Evolutionary conservation across 225 moss, liverwort and hornwort genomes (phyloP), one percentile per base, ranked within the genome.

Genomic region (Pleurozium schreberi): DNA sequence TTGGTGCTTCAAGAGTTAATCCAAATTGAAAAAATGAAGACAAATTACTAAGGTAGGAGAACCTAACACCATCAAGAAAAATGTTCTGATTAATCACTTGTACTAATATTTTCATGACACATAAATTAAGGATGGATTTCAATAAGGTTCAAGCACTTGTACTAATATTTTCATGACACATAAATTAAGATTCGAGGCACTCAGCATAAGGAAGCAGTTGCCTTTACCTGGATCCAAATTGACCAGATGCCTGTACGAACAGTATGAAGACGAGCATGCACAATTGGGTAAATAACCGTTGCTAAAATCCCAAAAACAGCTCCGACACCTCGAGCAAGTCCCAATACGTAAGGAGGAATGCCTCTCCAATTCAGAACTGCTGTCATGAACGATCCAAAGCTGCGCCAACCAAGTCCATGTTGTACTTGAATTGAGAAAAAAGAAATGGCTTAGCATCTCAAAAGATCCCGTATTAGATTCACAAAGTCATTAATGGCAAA

Each of bases 331-430:
- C 97, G 97, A 38, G 96, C 99, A 85, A 99, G 93, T 59, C 96
- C 99, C 87, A 99, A 63, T 8, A 94, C 95, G 85, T 96, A 99
- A 5, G 96, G 91, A 83, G 99, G 99, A 36, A 97, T 93, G 55
- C 99, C 99, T 91, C 95, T 95, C 96, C 95, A 96, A 62, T 93
- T 93, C 59, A 97, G 88, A 87, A 97, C 93, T 63, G 97, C 96
- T 66, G 97, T 97, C 99, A 99, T 99, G 78, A 97, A 92, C 64
- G 95, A 95, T 81, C 99, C 99, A 93, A 99, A 99, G 90, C 99
- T 99, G 97, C 90, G 85, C 86, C 83, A 87, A 52, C 62, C 71
- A 89, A 60, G 64, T 52, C 76, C 88, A 88, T 78, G 69, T 82
- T 49, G 31, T 61, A 34, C 14, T 34, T 3, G 26, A 83, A 83